Evolutionary conservation across 2,329 filamentous ascomycete genomes (phyloP).

Genomic region (Penicillium sp.): DNA sequence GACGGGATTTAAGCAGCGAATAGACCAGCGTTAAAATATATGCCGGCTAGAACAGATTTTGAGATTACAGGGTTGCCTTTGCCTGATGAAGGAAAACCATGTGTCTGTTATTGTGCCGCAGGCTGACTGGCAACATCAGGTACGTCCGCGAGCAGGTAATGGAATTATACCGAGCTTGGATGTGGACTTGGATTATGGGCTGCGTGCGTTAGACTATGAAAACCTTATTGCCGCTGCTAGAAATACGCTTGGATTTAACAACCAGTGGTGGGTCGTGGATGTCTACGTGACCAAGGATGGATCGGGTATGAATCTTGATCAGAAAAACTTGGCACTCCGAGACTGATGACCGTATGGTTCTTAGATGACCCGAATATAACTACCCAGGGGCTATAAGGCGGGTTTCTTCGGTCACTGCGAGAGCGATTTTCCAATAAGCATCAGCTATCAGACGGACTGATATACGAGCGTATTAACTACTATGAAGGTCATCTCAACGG

Average conservation of each 20-base stretch:
- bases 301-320: not conserved
- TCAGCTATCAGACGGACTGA: slow-evolving; percentile 12
- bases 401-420: slow-evolving; percentile 3
- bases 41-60: slow-evolving; percentile 9
- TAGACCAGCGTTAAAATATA: slow-evolving; percentile 13
- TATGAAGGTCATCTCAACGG: slow-evolving; percentile 14
- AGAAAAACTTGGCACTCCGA: not conserved
- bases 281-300: slow-evolving; percentile 10
- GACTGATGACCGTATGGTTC: not conserved
- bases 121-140: slow-evolving; percentile 12
- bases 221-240: slow-evolving; percentile 9
- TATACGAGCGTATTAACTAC: slow-evolving; percentile 14
- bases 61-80: slow-evolving; percentile 12
- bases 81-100: slow-evolving; percentile 12
- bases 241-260: not conserved
- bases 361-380: not conserved
- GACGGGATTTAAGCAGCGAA: slow-evolving; percentile 7
- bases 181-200: slow-evolving; percentile 7
- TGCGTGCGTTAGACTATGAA: slow-evolving; percentile 9
- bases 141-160: slow-evolving; percentile 1
- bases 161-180: slow-evolving; percentile 1
- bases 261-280: slow-evolving; percentile 16
- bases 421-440: slow-evolving; percentile 15
- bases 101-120: slow-evolving; percentile 9
- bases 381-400: not conserved